Evolutionary conservation across 2,329 filamentous ascomycete genomes (phyloP).

Genomic region (Phaeoacremonium minimum): DNA sequence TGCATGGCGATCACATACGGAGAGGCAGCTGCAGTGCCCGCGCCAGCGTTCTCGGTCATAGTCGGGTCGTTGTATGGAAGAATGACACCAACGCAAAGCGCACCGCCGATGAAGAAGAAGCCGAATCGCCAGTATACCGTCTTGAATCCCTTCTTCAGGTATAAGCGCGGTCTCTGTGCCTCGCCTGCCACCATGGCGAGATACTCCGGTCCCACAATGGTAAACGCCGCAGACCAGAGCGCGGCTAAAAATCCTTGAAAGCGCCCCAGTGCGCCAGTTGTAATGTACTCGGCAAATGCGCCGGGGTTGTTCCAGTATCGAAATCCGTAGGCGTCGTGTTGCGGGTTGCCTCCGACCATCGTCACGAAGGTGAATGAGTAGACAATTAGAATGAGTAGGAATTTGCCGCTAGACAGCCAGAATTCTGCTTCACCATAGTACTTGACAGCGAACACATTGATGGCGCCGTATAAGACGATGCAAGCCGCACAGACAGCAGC

Average conservation of each 20-base stretch:
- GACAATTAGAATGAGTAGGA: constrained; percentile 62
- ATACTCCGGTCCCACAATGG: constrained; percentile 64
- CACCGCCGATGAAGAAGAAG: constrained; percentile 67
- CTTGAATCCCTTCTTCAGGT: constrained; percentile 67
- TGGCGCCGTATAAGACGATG: constrained; percentile 43
- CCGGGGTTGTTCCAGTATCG: constrained; percentile 62
- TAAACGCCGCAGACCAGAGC: constrained; percentile 60
- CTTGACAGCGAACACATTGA: constrained; percentile 64
- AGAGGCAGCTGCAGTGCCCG: constrained; percentile 48
- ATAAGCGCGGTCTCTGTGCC: constrained; percentile 56
- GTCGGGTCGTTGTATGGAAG: constrained; percentile 60
- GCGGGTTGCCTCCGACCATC: constrained; percentile 74
- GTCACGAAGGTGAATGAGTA: constrained; percentile 73
- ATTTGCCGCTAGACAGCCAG: constrained; percentile 58
- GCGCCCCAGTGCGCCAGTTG: constrained; percentile 56
- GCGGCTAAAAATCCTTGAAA: constrained; percentile 69
- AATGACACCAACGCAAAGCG: constrained; percentile 63
- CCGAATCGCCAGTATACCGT: constrained; percentile 70
- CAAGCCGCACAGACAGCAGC: constrained; percentile 52
- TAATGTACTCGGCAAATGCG: constrained; percentile 57
- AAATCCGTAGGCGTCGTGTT: constrained; percentile 65
- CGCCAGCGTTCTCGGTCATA: constrained; percentile 38
- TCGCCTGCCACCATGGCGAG: constrained; percentile 67
- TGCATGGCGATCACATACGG: constrained; percentile 61
- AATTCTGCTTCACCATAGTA: constrained; percentile 72